Evolutionary conservation across 441 rosid genomes (phyloP).

Genomic region (Lepidium campestre): DNA sequence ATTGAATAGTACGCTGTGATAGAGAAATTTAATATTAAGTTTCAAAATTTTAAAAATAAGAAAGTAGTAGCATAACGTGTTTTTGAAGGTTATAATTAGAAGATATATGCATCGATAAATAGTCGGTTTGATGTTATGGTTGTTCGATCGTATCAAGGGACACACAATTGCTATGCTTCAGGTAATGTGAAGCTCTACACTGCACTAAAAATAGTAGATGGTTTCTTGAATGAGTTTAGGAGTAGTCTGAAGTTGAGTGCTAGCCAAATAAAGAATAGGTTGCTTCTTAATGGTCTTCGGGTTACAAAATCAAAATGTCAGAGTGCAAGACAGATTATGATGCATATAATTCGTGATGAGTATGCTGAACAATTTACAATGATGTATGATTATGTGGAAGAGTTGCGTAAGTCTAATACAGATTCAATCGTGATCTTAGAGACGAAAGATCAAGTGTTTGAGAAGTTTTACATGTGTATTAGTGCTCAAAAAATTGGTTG

Average conservation of each 20-base stretch:
- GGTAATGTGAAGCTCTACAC: not conserved
- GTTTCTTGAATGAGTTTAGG: not conserved
- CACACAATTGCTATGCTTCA: not conserved
- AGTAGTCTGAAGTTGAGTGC: not conserved
- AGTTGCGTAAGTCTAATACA: not conserved
- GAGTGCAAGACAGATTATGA: not conserved
- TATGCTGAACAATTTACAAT: constrained; percentile 9
- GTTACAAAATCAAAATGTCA: not conserved
- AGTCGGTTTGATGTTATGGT: not conserved
- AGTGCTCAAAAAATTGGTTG: not conserved
- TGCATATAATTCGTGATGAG: not conserved
- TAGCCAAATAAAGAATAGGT: not conserved
- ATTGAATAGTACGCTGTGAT: not conserved
- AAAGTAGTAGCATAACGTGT: not conserved
- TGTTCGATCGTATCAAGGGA: not conserved
- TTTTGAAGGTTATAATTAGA: not conserved
- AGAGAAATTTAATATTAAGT: not conserved
- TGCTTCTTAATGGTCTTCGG: not conserved
- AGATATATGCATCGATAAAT: not conserved
- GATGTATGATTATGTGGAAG: not conserved
- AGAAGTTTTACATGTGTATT: not conserved
- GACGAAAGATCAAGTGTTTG: not conserved
- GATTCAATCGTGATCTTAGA: not conserved
- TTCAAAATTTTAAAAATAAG: not conserved
- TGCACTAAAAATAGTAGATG: not conserved